phyloP scores from a whole-genome alignment of 2,329 filamentous ascomycete genomes.

The Colletotrichum lini region DNA sequence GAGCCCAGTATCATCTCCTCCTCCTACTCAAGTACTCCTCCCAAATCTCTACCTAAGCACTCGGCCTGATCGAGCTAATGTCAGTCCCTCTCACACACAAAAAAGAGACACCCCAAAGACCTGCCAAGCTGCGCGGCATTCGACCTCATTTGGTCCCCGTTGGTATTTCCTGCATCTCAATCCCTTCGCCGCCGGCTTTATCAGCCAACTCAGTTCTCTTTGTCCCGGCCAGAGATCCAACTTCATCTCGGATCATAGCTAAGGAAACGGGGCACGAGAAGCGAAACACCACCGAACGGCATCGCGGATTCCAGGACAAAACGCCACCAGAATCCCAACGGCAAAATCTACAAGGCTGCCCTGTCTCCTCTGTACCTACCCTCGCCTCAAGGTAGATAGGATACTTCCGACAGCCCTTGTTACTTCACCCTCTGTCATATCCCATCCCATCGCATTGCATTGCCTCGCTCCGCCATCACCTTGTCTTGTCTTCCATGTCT shows the following conservation, averaged over 20 bases:
- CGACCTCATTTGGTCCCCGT: conserved; percentile 20
- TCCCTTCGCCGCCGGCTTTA: background rate
- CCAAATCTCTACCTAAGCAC: background rate
- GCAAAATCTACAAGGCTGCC: conserved; percentile 15
- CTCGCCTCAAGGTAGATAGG: background rate
- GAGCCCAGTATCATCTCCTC: conserved; percentile 12
- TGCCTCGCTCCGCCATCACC: conserved; percentile 22
- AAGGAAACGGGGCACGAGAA: background rate
- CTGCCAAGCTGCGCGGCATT: conserved; percentile 26
- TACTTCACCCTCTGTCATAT: conserved; percentile 7
- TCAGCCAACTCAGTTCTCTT: background rate
- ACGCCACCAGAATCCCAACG: conserved; percentile 4
- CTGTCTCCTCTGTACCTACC: background rate
- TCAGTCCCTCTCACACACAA: conserved; percentile 16
- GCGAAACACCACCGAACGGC: background rate
- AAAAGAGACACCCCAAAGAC: conserved; percentile 24
- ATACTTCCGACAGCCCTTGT: background rate
- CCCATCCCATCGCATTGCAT: conserved; percentile 23
- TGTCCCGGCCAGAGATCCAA: background rate
- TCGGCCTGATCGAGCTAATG: conserved; percentile 16
- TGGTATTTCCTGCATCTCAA: background rate
- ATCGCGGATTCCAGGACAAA: background rate
- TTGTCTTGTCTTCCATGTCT: background rate
- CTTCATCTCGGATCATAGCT: background rate
- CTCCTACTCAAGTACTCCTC: background rate